Evolutionary conservation across 495 filamentous ascomycete species (phyloP), one percentile per base, ranked within the genome.

Genomic region (Penicillium maclennaniae): DNA sequence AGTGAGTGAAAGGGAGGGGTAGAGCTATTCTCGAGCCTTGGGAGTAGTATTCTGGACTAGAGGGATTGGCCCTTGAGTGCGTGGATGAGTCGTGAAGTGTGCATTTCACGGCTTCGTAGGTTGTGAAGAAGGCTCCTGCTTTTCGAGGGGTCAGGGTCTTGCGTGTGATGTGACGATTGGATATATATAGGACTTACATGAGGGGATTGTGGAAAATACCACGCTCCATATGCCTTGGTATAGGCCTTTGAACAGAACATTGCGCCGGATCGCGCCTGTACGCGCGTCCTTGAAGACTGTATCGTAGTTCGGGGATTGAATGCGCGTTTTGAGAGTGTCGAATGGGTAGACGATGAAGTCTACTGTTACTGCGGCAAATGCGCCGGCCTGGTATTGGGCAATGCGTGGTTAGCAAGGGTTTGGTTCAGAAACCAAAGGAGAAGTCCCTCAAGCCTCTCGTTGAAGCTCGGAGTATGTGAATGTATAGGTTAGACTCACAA

Each of bases 171-270:
- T 1, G 4, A 2, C 23, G 23, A 23, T 23, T 23, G 2, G 23
- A 23, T 2, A 23, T 23, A 23, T n/a, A n/a, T n/a, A n/a, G n/a
- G 23, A 69, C 76, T 54, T 61, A 88, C 87, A 90, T 27, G 90
- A 87, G 5, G 92, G 92, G 21, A 95, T 77, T 0, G 92, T 96
- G 8, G 89, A 85, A n/a, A 96, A 67, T 6, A 96, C 84, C 2
- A 95, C 87, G 62, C 88, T 92, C 45, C 90, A 89, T 7, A 95
- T 81, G 5, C 92, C 91, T 69, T 96, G 91, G 60, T 96, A 96
- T 14, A 96, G 59, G 0, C 92, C 91, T 6, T 78, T 75, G 51
- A 91, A 88, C 6, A 90, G 74, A 0, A 80, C 61, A 26, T 75
- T 63, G 36, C 78, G 68, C 34, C 78, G 82, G 21, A 84, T 65